Conservation (phyloP, 345 rosid genomes). For the Hypericum androsaemum region DNA sequence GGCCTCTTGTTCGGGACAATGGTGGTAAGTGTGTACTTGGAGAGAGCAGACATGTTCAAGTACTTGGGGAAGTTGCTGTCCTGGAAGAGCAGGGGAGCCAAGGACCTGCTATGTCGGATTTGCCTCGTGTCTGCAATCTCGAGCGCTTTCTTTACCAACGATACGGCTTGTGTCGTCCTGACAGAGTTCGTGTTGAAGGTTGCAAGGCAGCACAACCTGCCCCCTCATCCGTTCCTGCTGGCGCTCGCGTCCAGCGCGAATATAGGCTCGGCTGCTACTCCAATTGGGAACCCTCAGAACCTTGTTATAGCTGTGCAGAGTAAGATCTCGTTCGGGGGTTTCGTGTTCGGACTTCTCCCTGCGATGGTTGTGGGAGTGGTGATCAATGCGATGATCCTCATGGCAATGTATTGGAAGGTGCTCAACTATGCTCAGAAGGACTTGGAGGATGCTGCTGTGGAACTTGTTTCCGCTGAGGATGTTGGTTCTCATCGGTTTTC, state of each 20-base stretch:
- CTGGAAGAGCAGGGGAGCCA: constrained; percentile 65
- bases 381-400: constrained; percentile 47
- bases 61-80: constrained; percentile 61
- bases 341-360: constrained; percentile 52
- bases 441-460: constrained; percentile 32
- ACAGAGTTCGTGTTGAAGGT: constrained; percentile 76
- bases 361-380: constrained; percentile 55
- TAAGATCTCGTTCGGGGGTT: constrained; percentile 46
- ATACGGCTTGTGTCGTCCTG: constrained; percentile 66
- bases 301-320: constrained; percentile 70
- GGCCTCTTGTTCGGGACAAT: constrained; percentile 87
- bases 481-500: constrained; percentile 53
- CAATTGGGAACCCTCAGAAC: constrained; percentile 87
- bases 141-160: constrained; percentile 81
- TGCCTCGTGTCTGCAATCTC: constrained; percentile 66
- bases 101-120: constrained; percentile 58
- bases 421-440: constrained; percentile 45
- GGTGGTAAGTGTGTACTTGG: constrained; percentile 78
- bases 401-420: constrained; percentile 58
- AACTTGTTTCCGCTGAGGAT: constrained; percentile 43
- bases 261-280: constrained; percentile 79
- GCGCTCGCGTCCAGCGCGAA: constrained; percentile 85
- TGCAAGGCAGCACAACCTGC: constrained; percentile 70
- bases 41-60: constrained; percentile 69
- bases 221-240: constrained; percentile 67